Evolutionary conservation across 179 eudicot genomes (phyloP).

Genomic region (Silene noctiflora): DNA sequence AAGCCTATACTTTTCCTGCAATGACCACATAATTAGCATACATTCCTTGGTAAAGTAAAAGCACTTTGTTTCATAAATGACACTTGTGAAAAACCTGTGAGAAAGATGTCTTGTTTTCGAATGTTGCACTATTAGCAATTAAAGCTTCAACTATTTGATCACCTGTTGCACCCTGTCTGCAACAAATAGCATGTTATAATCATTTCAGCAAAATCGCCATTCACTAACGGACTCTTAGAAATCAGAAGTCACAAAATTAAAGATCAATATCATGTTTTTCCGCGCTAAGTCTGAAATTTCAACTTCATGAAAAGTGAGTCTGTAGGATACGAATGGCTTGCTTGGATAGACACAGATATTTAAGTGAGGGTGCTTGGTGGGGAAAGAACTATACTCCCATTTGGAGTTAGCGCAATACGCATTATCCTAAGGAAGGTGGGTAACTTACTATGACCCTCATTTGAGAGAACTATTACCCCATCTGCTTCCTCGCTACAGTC

Average conservation of each 20-base stretch:
- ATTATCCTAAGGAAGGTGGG: neutral
- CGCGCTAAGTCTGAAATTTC: neutral
- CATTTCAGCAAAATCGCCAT: neutral
- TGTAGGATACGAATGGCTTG: neutral
- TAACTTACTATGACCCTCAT: neutral
- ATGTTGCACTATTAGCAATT: slow-evolving; percentile 87
- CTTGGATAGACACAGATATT: neutral
- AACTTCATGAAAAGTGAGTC: neutral
- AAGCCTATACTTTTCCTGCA: slow-evolving; percentile 85
- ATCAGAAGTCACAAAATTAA: neutral
- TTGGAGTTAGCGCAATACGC: neutral
- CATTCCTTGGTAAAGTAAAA: neutral
- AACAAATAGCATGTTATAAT: slow-evolving; percentile 20
- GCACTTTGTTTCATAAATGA: slow-evolving; percentile 5
- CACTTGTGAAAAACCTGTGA: slow-evolving; percentile 60
- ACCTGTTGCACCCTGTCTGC: slow-evolving; percentile 79
- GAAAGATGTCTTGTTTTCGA: slow-evolving; percentile 88
- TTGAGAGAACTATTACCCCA: neutral
- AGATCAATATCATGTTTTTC: neutral
- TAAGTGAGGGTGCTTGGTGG: neutral
- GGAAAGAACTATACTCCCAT: neutral
- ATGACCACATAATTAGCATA: slow-evolving; percentile 27
- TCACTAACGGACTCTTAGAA: neutral
- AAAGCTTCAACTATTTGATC: slow-evolving; percentile 89
- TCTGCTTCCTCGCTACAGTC: neutral